These are phyloP conservation scores for Chamaecyparis obtusa DNA, from an alignment of 75 land plant genomes.

Conservation along the genomic window DNA sequence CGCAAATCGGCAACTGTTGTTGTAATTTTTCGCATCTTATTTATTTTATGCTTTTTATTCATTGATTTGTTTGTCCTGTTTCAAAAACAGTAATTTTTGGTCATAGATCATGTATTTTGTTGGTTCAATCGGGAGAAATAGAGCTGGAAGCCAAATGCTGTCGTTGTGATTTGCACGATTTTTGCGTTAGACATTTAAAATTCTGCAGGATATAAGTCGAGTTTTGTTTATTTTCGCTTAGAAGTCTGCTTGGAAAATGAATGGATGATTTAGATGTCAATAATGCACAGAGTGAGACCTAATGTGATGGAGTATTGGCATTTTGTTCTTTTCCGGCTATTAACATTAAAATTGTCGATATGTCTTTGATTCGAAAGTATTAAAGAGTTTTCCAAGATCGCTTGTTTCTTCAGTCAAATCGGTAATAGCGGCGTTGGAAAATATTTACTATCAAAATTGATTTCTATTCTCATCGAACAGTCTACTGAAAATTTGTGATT, in stretches of 20 bases:
- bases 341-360: too few species aligned
- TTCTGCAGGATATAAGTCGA: neutral
- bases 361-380: too few species aligned
- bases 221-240: neutral
- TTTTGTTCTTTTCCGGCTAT: too few species aligned
- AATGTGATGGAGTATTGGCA: too few species aligned
- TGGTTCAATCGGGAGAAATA: neutral
- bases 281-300: neutral
- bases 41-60: neutral
- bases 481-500: too few species aligned
- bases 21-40: neutral
- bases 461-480: too few species aligned
- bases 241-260: neutral
- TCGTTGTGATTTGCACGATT: neutral
- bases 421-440: too few species aligned
- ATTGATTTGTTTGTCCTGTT: too few species aligned
- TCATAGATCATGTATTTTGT: neutral
- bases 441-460: too few species aligned
- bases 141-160: neutral
- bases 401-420: too few species aligned
- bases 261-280: neutral
- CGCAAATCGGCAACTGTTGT: neutral
- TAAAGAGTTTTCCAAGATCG: too few species aligned
- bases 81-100: too few species aligned
- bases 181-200: neutral